These are phyloP conservation scores for Dactylellina drechsleri DNA, from an alignment of 2,329 filamentous ascomycete species.

Conservation along the genomic window DNA sequence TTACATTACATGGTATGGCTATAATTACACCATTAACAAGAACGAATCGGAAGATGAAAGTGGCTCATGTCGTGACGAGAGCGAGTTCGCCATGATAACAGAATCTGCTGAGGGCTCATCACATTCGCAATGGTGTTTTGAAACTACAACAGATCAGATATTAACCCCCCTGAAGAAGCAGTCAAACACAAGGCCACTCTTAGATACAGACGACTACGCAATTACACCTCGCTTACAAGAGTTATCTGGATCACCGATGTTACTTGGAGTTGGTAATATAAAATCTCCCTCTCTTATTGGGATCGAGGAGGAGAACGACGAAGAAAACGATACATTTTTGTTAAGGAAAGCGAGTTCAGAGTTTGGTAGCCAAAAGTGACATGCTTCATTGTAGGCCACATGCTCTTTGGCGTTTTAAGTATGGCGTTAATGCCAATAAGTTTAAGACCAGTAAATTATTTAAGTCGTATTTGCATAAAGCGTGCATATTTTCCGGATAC, in stretches of 20 bases:
- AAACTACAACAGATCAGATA: slow-evolving; percentile 28
- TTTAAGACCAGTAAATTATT: no score
- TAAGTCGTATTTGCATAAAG: no score
- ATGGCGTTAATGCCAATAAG: no score
- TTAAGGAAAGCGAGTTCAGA: neutral
- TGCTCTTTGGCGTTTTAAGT: no score
- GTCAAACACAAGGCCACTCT: neutral
- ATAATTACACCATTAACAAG: slow-evolving; percentile 23
- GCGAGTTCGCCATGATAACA: slow-evolving; percentile 21
- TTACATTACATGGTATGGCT: slow-evolving; percentile 28
- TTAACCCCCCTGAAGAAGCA: slow-evolving; percentile 13
- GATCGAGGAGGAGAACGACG: slow-evolving; percentile 3
- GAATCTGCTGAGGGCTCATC: slow-evolving; percentile 7
- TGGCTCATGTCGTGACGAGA: neutral
- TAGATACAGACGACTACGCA: neutral
- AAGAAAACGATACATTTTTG: neutral
- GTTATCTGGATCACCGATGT: neutral
- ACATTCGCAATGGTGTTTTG: slow-evolving; percentile 16
- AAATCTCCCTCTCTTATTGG: slow-evolving; percentile 10
- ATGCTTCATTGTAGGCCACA: no score
- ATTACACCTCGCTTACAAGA: slow-evolving; percentile 13
- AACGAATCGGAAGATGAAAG: neutral
- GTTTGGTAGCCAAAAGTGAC: neutral
- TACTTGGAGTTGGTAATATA: slow-evolving; percentile 9
- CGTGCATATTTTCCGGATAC: no score